Evolutionary conservation across 2,329 filamentous ascomycete genomes (phyloP), one percentile per base, ranked within the genome.

Genomic region (Volutella citrinella): DNA sequence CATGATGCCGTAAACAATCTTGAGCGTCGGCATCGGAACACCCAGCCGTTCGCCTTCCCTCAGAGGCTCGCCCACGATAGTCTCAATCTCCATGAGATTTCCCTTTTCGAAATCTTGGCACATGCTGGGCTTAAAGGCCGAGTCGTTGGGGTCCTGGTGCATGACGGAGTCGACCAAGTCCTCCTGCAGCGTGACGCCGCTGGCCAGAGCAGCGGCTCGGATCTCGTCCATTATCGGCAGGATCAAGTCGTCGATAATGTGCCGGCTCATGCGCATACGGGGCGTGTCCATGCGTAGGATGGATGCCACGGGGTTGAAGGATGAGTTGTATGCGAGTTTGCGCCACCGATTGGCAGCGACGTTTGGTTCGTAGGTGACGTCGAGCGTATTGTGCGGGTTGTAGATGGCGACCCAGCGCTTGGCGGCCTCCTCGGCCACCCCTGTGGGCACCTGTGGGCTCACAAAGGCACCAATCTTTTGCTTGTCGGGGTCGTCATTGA

Each of bases 171-270:
- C 61, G 13, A 68, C 60, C 4, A 73, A 47, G 7, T 64, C 65
- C 1, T 63, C 61, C 0, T 59, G 61, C 6, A 78, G 51, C 0
- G 27, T 50, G 5, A 66, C 55, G 0, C 72, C 72, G 5, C 46
- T 54, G 8, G 64, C 68, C 21, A 48, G 52, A 5, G 70, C 73
- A 16, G 66, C 68, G 1, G 66, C 63, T 5, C 63, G 52, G 17
- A 78, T 70, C 52, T 78, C 74, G 11, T 51, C 40, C 73, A 80
- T 80, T 0, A 69, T 68, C 5, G 75, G 76, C 13, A 55, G 45
- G 4, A 80, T 63, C 20, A 80, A 46, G 4, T 63, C 63, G 12
- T 72, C 64, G 6, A 77, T 52, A 2, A 62, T 58, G 19, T 61
- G 62, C 11, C 61, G 57, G 11, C 63, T 62, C 23, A 75, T 57